phyloP scores from a whole-genome alignment of 2,329 filamentous ascomycete species.

The Fulvia fulva region DNA sequence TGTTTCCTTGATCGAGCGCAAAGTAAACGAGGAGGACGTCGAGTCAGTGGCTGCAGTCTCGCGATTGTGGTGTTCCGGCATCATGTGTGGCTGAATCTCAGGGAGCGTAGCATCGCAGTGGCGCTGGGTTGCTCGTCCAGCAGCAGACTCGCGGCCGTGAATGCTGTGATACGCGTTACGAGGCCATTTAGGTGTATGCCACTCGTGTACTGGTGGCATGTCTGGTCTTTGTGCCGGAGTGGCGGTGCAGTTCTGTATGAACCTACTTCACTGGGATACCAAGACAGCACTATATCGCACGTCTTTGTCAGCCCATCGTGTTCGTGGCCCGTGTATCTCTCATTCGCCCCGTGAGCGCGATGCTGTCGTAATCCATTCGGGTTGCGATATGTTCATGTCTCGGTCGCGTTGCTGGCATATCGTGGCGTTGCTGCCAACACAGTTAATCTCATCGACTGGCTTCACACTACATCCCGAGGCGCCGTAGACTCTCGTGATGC shows the following conservation, averaged over 20 bases:
- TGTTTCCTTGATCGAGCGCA: neutral
- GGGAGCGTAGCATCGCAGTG: neutral
- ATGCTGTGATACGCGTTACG: neutral
- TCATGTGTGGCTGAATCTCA: neutral
- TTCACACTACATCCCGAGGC: too few species aligned
- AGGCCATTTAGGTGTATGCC: too few species aligned
- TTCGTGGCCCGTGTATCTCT: too few species aligned
- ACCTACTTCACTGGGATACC: too few species aligned
- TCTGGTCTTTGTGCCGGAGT: too few species aligned
- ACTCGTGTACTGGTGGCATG: too few species aligned
- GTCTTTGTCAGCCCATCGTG: too few species aligned
- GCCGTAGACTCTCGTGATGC: too few species aligned
- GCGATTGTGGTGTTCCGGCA: neutral
- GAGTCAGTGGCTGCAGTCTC: neutral
- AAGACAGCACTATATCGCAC: too few species aligned
- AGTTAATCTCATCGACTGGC: neutral
- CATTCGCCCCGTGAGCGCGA: too few species aligned
- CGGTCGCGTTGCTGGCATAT: neutral
- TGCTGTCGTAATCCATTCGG: too few species aligned
- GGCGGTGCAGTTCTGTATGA: too few species aligned
- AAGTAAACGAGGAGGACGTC: neutral
- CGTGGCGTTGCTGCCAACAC: neutral
- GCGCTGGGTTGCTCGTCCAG: neutral
- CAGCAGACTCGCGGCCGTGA: neutral
- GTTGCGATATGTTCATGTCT: neutral